Base-by-base conservation (phyloP, 768 basidiomycete species). In the Melanogaster broomeanus region DNA sequence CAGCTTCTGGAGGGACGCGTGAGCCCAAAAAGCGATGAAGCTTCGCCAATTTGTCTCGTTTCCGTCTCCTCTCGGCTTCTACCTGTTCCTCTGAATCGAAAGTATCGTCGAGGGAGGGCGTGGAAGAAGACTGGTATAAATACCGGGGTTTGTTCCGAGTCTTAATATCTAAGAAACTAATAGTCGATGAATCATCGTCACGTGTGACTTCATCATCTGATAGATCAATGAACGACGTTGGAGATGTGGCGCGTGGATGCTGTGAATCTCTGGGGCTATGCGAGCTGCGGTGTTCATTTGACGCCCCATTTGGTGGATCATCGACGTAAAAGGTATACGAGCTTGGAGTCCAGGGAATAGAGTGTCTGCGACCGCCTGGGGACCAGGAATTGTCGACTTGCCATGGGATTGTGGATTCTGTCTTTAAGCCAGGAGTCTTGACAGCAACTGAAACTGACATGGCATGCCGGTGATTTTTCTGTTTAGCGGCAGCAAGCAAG, bases 11-110 rank as follows among this genome's bases (percentile, higher is more conserved):
- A 8, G 90, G 90, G 24, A 93, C 86, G 28, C 82, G 80, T 18
- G 88, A 90, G n/a, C 90, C 91, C 30, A 93, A 77, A 70, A 87
- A 92, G 41, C 91, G 87, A 68, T 93, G 89, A 4, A 93, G 77
- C 66, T 84, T 92, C 3, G 87, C 87, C 41, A 93, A 73, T 58
- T 84, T 84, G 58, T 89, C 87, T 45, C 90, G 78, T 68, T 87
- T 90, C 54, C 81, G 79, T 50, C 81, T 74, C 53, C 80, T 80
- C 52, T 85, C 82, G 19, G 81, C 80, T 44, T 90, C 88, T 16
- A 72, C 78, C 52, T 72, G 77, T 52, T 77, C 77, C 49, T 84
- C 80, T 21, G 77, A 71, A 43, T 78, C 71, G 62, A 82, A 61
- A 45, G 71, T 74, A 49, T 82, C 78, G 37, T 73, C 73, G 40